phyloP scores from a whole-genome alignment of 106 monocot genomes.

The Allium fistulosum region DNA sequence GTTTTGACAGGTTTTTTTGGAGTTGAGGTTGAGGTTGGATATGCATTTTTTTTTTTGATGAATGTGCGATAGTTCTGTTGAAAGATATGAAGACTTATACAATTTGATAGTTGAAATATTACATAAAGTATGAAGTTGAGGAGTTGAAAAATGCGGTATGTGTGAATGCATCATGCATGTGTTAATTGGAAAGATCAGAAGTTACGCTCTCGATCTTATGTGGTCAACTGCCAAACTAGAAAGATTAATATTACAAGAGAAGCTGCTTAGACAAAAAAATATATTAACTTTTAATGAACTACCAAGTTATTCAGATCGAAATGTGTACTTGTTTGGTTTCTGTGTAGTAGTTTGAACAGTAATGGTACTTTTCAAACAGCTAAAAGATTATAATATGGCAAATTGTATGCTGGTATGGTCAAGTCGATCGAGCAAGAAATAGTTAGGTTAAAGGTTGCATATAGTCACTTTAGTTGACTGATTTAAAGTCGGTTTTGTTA shows the following conservation, averaged over 20 bases:
- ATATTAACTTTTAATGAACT: too few species aligned
- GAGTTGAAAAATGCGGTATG: not conserved
- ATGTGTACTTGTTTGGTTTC: too few species aligned
- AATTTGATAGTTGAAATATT: not conserved
- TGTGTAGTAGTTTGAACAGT: too few species aligned
- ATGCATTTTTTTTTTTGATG: not conserved
- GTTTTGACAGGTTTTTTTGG: constrained; percentile 1
- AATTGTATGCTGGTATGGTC: too few species aligned
- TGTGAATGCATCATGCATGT: not conserved
- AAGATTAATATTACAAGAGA: not conserved
- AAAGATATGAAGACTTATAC: not conserved
- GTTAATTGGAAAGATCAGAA: not conserved
- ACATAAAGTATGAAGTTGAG: not conserved
- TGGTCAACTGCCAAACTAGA: not conserved
- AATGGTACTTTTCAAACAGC: too few species aligned
- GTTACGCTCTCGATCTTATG: not conserved
- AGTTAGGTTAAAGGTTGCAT: too few species aligned
- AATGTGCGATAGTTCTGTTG: not conserved
- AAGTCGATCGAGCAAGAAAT: too few species aligned
- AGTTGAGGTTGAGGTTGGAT: not conserved
- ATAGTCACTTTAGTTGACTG: too few species aligned
- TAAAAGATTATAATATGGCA: too few species aligned
- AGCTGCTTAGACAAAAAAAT: too few species aligned
- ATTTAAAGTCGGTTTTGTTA: too few species aligned
- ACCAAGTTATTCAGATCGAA: too few species aligned